Base-by-base conservation (phyloP, 768 basidiomycete species). In the Cubamyces lactineus region DNA sequence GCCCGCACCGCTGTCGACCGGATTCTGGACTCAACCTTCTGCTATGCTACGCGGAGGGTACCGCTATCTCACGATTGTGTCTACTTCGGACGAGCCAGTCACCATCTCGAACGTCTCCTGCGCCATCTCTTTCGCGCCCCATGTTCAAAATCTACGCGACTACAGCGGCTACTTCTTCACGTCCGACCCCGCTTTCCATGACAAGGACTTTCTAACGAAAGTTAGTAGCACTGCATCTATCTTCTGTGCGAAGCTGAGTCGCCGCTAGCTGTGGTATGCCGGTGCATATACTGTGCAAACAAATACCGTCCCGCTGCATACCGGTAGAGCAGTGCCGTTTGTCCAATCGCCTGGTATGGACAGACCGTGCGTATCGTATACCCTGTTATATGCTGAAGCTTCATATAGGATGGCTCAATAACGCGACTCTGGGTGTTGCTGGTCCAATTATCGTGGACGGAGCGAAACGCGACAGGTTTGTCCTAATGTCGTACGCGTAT, bases 281-380 rank as follows among this genome's bases (percentile, higher is more conserved):
- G 85, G 84, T 5, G 84, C 84, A 3, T 86, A 86, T 66, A 86
- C 85, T 0, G 82, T 85, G 2, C 84, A 85, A 64, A 84, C 83
- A 2, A 82, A 84, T 61, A 84, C 81, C 0, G 80, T 84, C 0
- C 72, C 83, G 0, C 56, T 84, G 9, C 65, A 84, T 61, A 84
- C 82, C 0, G 85, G 84, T 0, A 72, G 84, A 19, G 71, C 77
- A 58, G 78, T 83, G 0, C 84, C 83, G 0, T 78, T 82, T 59
- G 75, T 78, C 1, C 5, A 50, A 0, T 69, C 79, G 15, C 75
- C 76, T 9, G 83, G 82, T 68, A 55, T 41, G 52, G 50, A 4
- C 5, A 19, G n/a, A 5, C 15, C 13, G 13, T n/a, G 28, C 4
- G n/a, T 19, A 42, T n/a, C 30, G 1, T 17, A 19, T 39, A 30